Percentiles rank a stretch among this genome's conserved stretches.
Conservation (phyloP, 176 grass and related monocot species). For the Juncus inflexus region DNA sequence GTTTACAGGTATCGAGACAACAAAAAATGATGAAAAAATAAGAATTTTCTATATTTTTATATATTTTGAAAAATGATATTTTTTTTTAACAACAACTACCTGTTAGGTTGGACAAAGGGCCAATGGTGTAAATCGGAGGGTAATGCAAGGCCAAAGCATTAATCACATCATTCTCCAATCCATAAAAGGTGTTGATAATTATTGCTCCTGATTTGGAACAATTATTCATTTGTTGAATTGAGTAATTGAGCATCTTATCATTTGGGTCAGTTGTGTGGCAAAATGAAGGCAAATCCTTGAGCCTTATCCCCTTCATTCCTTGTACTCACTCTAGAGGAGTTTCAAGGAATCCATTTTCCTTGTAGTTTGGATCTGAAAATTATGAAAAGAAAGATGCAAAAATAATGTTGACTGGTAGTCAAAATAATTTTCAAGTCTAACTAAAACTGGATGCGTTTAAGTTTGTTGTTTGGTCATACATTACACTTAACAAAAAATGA, state of each 20-base stretch:
- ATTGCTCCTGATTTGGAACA: slow-evolving; percentile 24
- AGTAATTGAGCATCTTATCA: slow-evolving; percentile 22
- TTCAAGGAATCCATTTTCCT: slow-evolving; percentile 33
- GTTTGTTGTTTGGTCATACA: too few species aligned
- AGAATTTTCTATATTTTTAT: too few species aligned
- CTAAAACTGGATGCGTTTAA: too few species aligned
- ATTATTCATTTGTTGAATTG: slow-evolving; percentile 12
- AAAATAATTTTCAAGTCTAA: too few species aligned
- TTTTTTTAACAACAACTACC: background rate
- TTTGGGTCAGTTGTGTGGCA: slow-evolving; percentile 24
- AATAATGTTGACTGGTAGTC: background rate
- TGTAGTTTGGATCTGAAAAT: slow-evolving; percentile 21
- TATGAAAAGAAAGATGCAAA: background rate
- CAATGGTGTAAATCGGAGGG: slow-evolving; percentile 41
- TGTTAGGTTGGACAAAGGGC: slow-evolving; percentile 15
- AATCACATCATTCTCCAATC: slow-evolving; percentile 35
- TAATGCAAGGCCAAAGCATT: slow-evolving; percentile 28
- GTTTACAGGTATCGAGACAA: too few species aligned
- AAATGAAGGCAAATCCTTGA: slow-evolving; percentile 39
- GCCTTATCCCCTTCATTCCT: slow-evolving; percentile 31
- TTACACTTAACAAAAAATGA: too few species aligned
- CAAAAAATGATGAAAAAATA: too few species aligned
- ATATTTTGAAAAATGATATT: too few species aligned
- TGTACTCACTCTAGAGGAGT: slow-evolving; percentile 36
- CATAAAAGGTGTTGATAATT: slow-evolving; percentile 44